phyloP scores from a whole-genome alignment of 345 rosid genomes.

The Heritiera littoralis region DNA sequence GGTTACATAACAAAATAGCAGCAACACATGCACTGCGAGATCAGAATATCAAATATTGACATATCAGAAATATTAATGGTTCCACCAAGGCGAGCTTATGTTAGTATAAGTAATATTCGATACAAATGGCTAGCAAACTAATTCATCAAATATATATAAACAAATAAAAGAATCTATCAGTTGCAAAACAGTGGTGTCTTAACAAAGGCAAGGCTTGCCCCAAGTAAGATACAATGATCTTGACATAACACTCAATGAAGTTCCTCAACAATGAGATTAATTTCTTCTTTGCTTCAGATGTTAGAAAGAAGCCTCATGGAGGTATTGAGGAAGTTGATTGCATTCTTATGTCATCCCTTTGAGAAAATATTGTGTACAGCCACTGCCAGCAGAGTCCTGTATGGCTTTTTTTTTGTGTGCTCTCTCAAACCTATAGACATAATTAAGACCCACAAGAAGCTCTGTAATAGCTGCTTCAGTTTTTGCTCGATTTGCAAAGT shows the following conservation, averaged over 20 bases:
- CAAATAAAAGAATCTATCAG: not conserved
- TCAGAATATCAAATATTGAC: too few relatives aligned
- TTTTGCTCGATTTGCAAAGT: conserved; percentile 57
- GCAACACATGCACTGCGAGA: too few relatives aligned
- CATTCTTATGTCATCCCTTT: conserved; percentile 13
- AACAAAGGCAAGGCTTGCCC: conserved; percentile 13
- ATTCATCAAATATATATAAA: conserved; percentile 3
- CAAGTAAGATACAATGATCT: conserved; percentile 12
- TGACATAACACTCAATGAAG: not conserved
- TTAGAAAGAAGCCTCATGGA: conserved; percentile 1
- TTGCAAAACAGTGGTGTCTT: conserved; percentile 7
- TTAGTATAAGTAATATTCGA: not conserved
- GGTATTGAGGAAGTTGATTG: not conserved
- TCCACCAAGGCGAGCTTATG: not conserved
- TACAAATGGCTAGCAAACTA: conserved; percentile 16
- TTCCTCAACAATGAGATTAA: conserved; percentile 12
- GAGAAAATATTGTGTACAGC: not conserved
- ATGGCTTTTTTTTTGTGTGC: conserved; percentile 25
- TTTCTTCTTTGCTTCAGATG: conserved; percentile 10
- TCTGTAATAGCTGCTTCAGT: conserved; percentile 65
- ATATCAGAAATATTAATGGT: too few relatives aligned
- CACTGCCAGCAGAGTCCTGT: conserved; percentile 12
- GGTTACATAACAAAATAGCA: too few relatives aligned
- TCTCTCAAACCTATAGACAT: conserved; percentile 39
- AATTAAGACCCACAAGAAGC: conserved; percentile 64